Evolutionary conservation across 202 grass and related monocot genomes (phyloP).

Genomic region (Dendrocalamus latiflorus): DNA sequence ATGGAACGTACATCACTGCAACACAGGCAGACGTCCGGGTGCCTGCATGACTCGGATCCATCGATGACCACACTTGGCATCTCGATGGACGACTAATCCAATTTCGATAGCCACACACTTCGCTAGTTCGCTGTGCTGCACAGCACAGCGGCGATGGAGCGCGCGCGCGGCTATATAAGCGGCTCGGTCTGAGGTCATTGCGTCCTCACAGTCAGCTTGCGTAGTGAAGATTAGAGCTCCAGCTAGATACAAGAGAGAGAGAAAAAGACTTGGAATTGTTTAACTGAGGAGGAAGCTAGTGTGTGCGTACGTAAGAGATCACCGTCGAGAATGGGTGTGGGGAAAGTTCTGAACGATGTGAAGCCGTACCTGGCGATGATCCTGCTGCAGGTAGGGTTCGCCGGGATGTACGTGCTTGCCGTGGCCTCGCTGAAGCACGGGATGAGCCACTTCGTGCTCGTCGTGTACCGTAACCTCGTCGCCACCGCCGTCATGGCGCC

Average conservation of each 20-base stretch:
- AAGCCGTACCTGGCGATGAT: conserved; percentile 94
- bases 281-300: neutral
- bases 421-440: conserved; percentile 70
- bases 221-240: neutral
- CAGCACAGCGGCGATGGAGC: neutral
- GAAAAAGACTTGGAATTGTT: neutral
- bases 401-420: conserved; percentile 77
- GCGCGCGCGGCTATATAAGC: conserved; percentile 26
- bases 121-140: neutral
- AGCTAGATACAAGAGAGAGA: neutral
- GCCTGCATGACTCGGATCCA: conserved; percentile 42
- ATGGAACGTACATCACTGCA: conserved; percentile 32
- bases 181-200: conserved; percentile 3
- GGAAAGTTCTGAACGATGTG: conserved; percentile 35
- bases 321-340: conserved; percentile 38
- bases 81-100: conserved; percentile 13
- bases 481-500: conserved; percentile 66
- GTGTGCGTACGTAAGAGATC: neutral
- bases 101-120: conserved; percentile 6
- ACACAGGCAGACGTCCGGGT: neutral
- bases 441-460: conserved; percentile 86
- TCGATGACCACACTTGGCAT: conserved; percentile 22
- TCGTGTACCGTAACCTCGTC: conserved; percentile 73
- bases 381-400: conserved; percentile 80
- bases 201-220: conserved; percentile 6